A percentile compares a stretch with the other conserved stretches of the same genome.
Conservation (phyloP, 257 asterid genomes). For the Coffea canephora region DNA sequence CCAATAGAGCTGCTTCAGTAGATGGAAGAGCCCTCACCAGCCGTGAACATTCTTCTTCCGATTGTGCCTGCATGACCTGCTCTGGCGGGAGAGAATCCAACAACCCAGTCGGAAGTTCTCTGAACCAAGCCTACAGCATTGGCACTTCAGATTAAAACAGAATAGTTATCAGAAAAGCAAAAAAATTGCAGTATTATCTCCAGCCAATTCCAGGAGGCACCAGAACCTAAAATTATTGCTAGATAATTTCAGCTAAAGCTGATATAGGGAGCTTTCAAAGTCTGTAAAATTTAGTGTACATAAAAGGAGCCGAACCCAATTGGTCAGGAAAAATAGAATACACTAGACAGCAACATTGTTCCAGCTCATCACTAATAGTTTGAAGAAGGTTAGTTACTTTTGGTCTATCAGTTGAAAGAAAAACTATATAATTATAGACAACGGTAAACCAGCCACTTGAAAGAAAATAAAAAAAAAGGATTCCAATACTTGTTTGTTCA, state of each 20-base stretch:
- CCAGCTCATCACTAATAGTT: neutral
- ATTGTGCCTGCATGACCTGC: conserved; percentile 65
- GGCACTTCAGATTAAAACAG: neutral
- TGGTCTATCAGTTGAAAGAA: neutral
- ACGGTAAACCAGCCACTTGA: neutral
- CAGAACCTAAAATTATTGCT: neutral
- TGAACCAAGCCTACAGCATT: conserved; percentile 66
- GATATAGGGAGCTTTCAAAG: neutral
- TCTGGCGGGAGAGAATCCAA: conserved; percentile 76
- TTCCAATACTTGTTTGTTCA: neutral
- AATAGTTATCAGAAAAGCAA: neutral
- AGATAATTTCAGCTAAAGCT: neutral
- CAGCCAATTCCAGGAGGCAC: conserved; percentile 44
- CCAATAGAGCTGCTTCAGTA: conserved; percentile 69
- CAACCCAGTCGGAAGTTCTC: conserved; percentile 80
- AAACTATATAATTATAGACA: neutral
- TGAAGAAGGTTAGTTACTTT: neutral
- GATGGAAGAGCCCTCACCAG: conserved; percentile 73
- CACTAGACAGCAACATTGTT: neutral
- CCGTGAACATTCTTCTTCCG: conserved; percentile 70
- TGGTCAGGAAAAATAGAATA: neutral
- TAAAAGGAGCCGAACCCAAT: neutral
- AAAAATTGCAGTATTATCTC: conserved; percentile 26
- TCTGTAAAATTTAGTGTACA: neutral
- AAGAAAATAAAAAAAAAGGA: neutral